Base-by-base conservation (phyloP, 2,329 filamentous ascomycete species). In the Eutypella sp. region DNA sequence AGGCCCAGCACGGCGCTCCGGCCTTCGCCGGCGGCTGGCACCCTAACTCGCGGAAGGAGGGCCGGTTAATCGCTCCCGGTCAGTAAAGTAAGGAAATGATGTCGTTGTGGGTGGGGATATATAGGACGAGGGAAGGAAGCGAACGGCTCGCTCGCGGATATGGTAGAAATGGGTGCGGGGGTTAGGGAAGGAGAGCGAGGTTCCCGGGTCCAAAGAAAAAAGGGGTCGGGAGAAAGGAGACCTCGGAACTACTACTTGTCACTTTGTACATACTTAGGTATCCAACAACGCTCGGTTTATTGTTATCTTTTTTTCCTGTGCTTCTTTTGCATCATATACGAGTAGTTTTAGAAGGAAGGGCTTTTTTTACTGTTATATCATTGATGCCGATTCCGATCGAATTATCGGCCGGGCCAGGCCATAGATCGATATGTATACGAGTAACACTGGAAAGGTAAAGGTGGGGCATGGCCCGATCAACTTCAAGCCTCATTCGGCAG, bases 1-100 rank as follows among this genome's bases (percentile, higher is more conserved):
- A 87, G 18, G 68, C 82, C 64, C 77, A 86, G 73, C 70, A 81
- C 51, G 89, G 89, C 50, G 88, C 88, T 29, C 69, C 82, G 61
- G 77, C 89, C 38, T 75, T 91, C 63, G 91, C 89, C 53, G 93
- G 93, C 66, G 93, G 93, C 48, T 96, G 91, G 92, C 74, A 80
- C 54, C 86, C 87, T 52, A 77, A 88, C 66, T 74, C 89, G 48
- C 76, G 71, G 61, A 80, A 82, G 65, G 81, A 92, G 72, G 93
- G 92, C 58, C 84, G 87, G 69, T 74, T 97, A 56, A 79, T 96
- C 64, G 81, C 91, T 45, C 93, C 93, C 36, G 93, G 93, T 54
- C 89, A 95, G 79, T 96, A 89, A 74, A 70, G 27, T 29, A 34
- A 25, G 40, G 19, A 27, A n/a, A n/a, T n/a, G n/a, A n/a, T 33